These are phyloP conservation scores for Russula emetica DNA, from an alignment of 768 basidiomycete genomes.

Conservation along the genomic window DNA sequence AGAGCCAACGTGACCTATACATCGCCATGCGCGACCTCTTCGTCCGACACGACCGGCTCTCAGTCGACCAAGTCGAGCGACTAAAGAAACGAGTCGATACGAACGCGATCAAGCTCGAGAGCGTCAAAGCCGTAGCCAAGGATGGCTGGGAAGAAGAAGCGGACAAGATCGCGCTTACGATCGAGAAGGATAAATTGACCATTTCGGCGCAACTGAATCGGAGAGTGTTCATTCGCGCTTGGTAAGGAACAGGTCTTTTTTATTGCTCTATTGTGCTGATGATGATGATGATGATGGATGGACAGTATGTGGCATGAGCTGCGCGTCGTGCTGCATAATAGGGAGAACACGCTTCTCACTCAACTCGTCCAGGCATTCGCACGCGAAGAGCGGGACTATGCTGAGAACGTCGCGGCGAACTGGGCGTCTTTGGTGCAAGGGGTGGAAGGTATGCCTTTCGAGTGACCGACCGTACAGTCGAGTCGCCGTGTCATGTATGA, in stretches of 20 bases:
- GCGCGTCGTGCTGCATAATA: conserved; percentile 86
- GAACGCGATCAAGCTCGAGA: conserved; percentile 72
- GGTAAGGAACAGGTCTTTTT: conserved; percentile 43
- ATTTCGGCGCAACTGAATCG: conserved; percentile 72
- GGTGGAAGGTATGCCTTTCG: conserved; percentile 81
- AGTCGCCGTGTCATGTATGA: neutral
- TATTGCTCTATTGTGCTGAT: neutral
- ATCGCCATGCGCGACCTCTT: conserved; percentile 84
- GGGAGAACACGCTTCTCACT: conserved; percentile 79
- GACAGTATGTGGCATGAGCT: conserved; percentile 94
- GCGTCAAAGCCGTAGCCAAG: conserved; percentile 61
- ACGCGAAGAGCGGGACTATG: conserved; percentile 66
- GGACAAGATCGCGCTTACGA: conserved; percentile 62
- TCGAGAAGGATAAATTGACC: conserved; percentile 82
- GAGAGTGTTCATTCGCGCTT: conserved; percentile 82
- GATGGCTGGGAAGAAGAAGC: conserved; percentile 85
- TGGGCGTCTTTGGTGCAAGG: conserved; percentile 72
- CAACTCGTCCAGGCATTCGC: conserved; percentile 69
- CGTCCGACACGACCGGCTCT: conserved; percentile 81
- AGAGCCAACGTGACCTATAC: conserved; percentile 82
- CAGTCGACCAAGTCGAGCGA: conserved; percentile 82
- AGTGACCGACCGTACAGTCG: conserved; percentile 44
- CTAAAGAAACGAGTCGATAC: conserved; percentile 82
- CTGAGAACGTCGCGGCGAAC: conserved; percentile 56
- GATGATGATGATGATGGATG: neutral